These are phyloP conservation scores for Colletotrichum truncatum DNA, from an alignment of 2,329 filamentous ascomycete genomes.

Conservation along the genomic window DNA sequence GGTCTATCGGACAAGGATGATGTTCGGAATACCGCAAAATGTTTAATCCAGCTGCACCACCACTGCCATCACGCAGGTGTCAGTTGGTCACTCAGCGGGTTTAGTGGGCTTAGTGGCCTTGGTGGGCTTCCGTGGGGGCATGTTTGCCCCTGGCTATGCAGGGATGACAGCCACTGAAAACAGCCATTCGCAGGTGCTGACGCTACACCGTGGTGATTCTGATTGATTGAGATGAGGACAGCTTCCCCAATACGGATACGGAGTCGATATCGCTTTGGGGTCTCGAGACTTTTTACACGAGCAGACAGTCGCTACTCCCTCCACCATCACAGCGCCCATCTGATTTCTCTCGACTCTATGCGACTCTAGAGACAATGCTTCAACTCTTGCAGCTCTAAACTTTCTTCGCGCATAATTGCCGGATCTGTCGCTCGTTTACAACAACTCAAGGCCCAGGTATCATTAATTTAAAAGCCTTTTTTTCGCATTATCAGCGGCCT, in stretches of 20 bases:
- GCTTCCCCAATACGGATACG: conserved; percentile 13
- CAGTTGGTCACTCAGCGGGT: conserved; percentile 7
- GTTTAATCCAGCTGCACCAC: conserved; percentile 14
- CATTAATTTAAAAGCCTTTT: neutral
- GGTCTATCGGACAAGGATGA: neutral
- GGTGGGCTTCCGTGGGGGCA: conserved; percentile 23
- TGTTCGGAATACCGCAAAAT: conserved; percentile 11
- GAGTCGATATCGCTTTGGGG: conserved; percentile 11
- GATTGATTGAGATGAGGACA: conserved; percentile 29
- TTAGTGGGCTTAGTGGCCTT: conserved; percentile 10
- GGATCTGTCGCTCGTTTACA: conserved; percentile 27
- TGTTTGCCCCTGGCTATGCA: conserved; percentile 21
- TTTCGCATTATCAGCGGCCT: conserved; percentile 7
- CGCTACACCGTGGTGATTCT: conserved; percentile 26
- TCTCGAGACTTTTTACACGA: conserved; percentile 3
- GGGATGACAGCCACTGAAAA: conserved; percentile 26
- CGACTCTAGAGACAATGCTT: conserved; percentile 24
- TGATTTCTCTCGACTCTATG: conserved; percentile 16
- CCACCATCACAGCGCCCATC: conserved; percentile 25
- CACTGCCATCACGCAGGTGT: conserved; percentile 4
- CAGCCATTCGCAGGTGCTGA: conserved; percentile 17
- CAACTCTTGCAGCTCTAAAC: conserved; percentile 10
- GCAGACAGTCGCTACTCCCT: conserved; percentile 1
- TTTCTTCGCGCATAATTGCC: conserved; percentile 26
- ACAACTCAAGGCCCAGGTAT: neutral